A percentile compares a stretch with the other conserved stretches of the same genome.
These are phyloP conservation scores for Cyamopsis tetragonoloba DNA, from an alignment of 306 rosid species.

Conservation along the genomic window DNA sequence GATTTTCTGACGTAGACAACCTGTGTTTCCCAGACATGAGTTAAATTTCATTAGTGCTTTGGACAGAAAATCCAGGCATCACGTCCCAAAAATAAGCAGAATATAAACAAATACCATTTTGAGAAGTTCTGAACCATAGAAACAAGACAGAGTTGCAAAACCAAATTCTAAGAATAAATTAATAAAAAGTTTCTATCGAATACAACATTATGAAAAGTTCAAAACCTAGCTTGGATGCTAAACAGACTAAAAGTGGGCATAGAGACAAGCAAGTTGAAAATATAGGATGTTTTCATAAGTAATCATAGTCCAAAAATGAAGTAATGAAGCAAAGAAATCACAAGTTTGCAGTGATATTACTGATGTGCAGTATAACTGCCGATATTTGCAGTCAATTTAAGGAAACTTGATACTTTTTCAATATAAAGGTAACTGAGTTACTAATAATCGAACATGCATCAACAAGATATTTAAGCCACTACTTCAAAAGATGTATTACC, in stretches of 20 bases:
- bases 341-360: background rate
- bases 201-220: background rate
- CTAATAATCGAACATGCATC: slow-evolving; percentile 3
- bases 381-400: background rate
- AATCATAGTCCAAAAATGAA: background rate
- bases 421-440: background rate
- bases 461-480: background rate
- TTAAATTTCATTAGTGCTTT: slow-evolving; percentile 7
- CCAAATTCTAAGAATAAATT: background rate
- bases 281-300: background rate
- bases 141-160: background rate
- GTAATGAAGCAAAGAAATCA: slow-evolving; percentile 5
- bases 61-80: slow-evolving; percentile 8
- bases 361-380: background rate
- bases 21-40: slow-evolving; percentile 43
- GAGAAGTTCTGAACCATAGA: background rate
- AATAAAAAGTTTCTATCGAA: background rate
- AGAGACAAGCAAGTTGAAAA: too few species aligned
- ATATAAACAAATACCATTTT: background rate
- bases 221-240: background rate
- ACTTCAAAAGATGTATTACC: slow-evolving; percentile 46
- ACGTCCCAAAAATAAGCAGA: background rate
- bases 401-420: background rate
- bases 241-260: background rate
- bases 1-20: slow-evolving; percentile 76